Evolutionary conservation across 192 early-diverging fungal species (phyloP).

Genomic region (Backusella parvicylindrica): DNA sequence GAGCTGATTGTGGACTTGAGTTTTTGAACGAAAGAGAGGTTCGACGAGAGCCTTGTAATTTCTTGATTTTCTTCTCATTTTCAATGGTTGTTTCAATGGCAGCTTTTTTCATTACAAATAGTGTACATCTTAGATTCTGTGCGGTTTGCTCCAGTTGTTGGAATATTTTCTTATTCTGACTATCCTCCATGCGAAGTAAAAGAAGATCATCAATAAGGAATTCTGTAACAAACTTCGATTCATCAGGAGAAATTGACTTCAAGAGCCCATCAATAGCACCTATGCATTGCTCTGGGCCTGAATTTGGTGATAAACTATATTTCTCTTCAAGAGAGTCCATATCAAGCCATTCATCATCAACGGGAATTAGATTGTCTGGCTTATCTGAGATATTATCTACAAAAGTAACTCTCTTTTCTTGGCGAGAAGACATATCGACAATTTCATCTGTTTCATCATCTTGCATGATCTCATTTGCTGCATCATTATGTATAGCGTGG

Average conservation of each 20-base stretch:
- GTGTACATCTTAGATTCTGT: conserved; percentile 46
- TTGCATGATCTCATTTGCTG: conserved; percentile 28
- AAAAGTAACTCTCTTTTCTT: conserved; percentile 30
- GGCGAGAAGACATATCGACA: conserved; percentile 11
- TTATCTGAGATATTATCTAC: conserved; percentile 17
- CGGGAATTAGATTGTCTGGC: background rate
- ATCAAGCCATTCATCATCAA: conserved; percentile 22
- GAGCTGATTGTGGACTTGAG: background rate
- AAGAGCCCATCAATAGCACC: conserved; percentile 44
- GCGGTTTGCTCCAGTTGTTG: conserved; percentile 45
- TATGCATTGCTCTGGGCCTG: conserved; percentile 38
- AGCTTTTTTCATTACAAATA: conserved; percentile 54
- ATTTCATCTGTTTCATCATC: conserved; percentile 5
- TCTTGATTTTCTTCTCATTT: conserved; percentile 23
- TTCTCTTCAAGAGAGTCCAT: conserved; percentile 24
- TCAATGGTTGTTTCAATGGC: conserved; percentile 44
- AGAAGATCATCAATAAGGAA: conserved; percentile 54
- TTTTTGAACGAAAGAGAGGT: background rate
- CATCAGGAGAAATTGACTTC: conserved; percentile 39
- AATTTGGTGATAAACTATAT: conserved; percentile 30
- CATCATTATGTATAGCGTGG: conserved; percentile 45
- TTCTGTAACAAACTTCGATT: conserved; percentile 45
- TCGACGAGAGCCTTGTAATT: conserved; percentile 7
- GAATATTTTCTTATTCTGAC: conserved; percentile 39
- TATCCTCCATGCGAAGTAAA: conserved; percentile 43